Conservation (phyloP, 352 stramenopile genomes). For the Phytopythium montanum region DNA sequence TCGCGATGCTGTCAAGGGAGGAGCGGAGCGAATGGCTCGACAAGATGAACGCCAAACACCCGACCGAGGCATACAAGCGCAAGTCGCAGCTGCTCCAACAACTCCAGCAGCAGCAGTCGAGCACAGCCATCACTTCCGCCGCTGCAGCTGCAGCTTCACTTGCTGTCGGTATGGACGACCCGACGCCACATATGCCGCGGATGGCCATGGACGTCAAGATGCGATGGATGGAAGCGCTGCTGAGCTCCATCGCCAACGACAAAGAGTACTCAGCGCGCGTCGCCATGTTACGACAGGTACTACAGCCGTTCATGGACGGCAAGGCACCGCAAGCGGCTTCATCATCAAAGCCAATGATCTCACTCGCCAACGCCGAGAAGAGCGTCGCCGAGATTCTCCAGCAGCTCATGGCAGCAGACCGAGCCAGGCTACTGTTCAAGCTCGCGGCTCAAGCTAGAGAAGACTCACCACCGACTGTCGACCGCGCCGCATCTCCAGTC, state of each 20-base stretch:
- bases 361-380: slow-evolving; percentile 20
- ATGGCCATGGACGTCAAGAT: slow-evolving; percentile 64
- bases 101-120: slow-evolving; percentile 10
- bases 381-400: slow-evolving; percentile 20
- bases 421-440: slow-evolving; percentile 24
- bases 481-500: slow-evolving; percentile 36
- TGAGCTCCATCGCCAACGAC: slow-evolving; percentile 35
- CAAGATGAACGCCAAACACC: slow-evolving; percentile 43
- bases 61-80: slow-evolving; percentile 32
- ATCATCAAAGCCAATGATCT: slow-evolving; percentile 7
- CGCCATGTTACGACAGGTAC: slow-evolving; percentile 39
- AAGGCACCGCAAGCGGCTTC: slow-evolving; percentile 13
- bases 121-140: not conserved
- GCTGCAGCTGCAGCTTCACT: slow-evolving; percentile 1
- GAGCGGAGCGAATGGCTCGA: slow-evolving; percentile 50
- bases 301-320: slow-evolving; percentile 45
- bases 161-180: slow-evolving; percentile 29
- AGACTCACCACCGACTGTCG: slow-evolving; percentile 8
- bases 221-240: slow-evolving; percentile 49
- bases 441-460: slow-evolving; percentile 7
- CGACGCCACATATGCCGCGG: slow-evolving; percentile 16
- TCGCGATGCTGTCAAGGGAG: slow-evolving; percentile 48
- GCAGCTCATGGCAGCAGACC: slow-evolving; percentile 23
- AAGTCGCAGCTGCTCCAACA: slow-evolving; percentile 18
- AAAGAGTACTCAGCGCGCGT: slow-evolving; percentile 41